Base-by-base conservation (phyloP, 2,329 filamentous ascomycete species). In the Aspergillus sojae region DNA sequence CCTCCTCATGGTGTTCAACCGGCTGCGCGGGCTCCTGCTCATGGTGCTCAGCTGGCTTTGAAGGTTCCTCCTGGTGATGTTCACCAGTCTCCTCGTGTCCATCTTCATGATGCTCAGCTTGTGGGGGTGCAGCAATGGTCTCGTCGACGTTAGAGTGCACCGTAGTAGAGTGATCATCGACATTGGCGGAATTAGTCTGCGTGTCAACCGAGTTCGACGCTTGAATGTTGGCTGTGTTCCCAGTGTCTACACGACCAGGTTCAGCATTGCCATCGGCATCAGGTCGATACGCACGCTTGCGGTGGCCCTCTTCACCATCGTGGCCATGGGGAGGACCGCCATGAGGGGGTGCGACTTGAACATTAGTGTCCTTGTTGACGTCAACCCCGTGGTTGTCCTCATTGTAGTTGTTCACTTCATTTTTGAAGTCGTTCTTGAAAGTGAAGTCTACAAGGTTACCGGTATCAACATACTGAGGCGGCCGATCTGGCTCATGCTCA, bases 371-470 rank as follows among this genome's bases (percentile, higher is more conserved):
- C 14, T 58, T 43, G 26, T 57, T 19, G 2, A 64, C 70, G 14
- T 53, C 64, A 21, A 73, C 59, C 0, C 68, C 61, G 57, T 74
- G 72, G 58, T 74, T 65, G 57, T 75, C 70, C 56, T 66, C 55
- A n/a, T 68, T 58, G 6, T 64, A 28, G 36, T 72, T 68, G 3
- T 69, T 54, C 1, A 70, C 68, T 16, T 56, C 58, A 5, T 12
- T 1, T 9, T 46, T 1, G 45, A 66, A 66, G 0, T 61, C 57
- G 43, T 60, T 67, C 0, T 65, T 39, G 1, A 66, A 54, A 0
- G 60, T 62, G 6, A 68, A 56, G 14, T 58, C 30, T 1, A 61
- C 62, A 28, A 36, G 48, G 28, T 62, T 61, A 1, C 68, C 71
- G 2, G 61, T 66, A 11, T 72, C 69, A 3, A 70, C 57, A 0